Conservation (phyloP, 78 protist genomes). For the Dictyostelium firmibasis region DNA sequence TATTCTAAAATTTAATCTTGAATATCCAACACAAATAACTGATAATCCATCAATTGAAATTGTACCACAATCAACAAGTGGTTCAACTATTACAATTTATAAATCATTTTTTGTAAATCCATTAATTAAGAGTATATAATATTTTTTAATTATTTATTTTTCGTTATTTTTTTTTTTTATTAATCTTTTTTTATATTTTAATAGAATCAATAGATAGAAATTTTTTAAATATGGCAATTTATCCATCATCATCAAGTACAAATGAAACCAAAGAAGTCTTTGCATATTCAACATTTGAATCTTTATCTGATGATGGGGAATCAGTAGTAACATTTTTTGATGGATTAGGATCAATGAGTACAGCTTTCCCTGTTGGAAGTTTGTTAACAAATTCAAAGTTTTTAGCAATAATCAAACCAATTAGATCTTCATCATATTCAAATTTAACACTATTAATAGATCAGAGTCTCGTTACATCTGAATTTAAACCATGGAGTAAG, state of each 20-base stretch:
- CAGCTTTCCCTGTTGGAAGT: background rate
- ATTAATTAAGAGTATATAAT: background rate
- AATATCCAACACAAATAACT: background rate
- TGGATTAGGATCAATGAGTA: background rate
- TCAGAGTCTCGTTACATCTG: background rate
- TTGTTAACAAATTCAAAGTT: background rate
- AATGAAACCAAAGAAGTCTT: background rate
- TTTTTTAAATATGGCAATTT: background rate
- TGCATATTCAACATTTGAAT: background rate
- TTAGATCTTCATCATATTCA: background rate
- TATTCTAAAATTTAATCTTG: background rate
- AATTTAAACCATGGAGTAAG: background rate
- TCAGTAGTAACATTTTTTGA: background rate
- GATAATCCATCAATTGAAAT: background rate
- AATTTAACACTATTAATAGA: background rate
- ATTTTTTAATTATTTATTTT: background rate
- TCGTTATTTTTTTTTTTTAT: background rate
- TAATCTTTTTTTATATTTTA: background rate
- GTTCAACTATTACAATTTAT: background rate
- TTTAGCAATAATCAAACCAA: background rate
- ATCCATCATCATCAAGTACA: background rate
- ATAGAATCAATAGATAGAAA: background rate
- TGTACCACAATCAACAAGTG: background rate
- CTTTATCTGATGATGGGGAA: background rate
- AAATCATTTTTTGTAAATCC: background rate